A percentile compares a stretch with the other conserved stretches of the same genome.
phyloP scores from a whole-genome alignment of 2,329 filamentous ascomycete species.

The Epichloe hybrida region DNA sequence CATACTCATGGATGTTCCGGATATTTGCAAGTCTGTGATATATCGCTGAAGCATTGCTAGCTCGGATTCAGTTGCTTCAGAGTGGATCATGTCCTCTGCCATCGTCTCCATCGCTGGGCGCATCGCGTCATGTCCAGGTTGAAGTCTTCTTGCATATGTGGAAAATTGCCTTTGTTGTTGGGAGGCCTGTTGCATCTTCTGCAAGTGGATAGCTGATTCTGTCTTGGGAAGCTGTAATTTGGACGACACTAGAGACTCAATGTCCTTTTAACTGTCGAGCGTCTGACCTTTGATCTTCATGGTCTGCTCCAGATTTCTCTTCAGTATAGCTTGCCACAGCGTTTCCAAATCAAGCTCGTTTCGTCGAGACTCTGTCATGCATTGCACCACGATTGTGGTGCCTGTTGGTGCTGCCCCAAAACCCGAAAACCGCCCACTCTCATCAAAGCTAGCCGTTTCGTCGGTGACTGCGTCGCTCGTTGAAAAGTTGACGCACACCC shows the following conservation, averaged over 20 bases:
- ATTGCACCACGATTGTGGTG: constrained; percentile 42
- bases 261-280: constrained; percentile 11
- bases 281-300: constrained; percentile 18
- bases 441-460: constrained; percentile 31
- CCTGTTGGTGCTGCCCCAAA: constrained; percentile 48
- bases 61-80: constrained; percentile 1
- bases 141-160: constrained; percentile 15
- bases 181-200: constrained; percentile 21
- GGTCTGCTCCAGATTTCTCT: constrained; percentile 18
- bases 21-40: constrained; percentile 25
- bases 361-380: constrained; percentile 41
- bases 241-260: constrained; percentile 18
- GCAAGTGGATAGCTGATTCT: constrained; percentile 20
- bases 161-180: constrained; percentile 22
- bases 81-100: not conserved
- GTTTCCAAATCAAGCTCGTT: constrained; percentile 38
- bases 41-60: constrained; percentile 14
- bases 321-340: constrained; percentile 34
- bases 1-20: constrained; percentile 22
- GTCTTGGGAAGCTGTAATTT: constrained; percentile 20
- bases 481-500: constrained; percentile 89
- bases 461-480: constrained; percentile 44
- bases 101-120: not conserved
- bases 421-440: constrained; percentile 52
- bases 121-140: not conserved